phyloP scores from a whole-genome alignment of 1,284 basidiomycete species.

The Ustilago shanxiensis region DNA sequence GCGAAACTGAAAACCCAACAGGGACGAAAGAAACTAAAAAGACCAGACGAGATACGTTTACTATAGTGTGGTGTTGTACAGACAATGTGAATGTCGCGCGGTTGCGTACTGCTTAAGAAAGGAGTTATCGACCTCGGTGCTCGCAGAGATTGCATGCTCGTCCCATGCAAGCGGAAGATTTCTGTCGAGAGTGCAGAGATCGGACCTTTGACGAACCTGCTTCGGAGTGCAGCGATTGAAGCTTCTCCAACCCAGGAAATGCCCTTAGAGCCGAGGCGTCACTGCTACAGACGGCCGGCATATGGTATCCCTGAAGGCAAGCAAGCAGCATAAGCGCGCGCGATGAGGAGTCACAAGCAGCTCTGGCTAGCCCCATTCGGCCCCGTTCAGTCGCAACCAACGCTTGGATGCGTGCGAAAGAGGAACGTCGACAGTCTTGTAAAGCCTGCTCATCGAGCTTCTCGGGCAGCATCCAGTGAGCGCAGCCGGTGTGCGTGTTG shows the following conservation, averaged over 20 bases:
- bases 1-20: conserved; percentile 6
- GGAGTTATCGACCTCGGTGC: no score
- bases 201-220: no score
- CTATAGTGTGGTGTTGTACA: conserved; percentile 8
- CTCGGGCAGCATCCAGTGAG: no score
- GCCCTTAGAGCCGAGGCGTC: background rate
- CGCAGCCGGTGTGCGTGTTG: no score
- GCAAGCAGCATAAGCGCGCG: background rate
- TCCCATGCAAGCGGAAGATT: background rate
- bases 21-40: background rate
- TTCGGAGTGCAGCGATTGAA: no score
- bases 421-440: background rate
- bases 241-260: background rate
- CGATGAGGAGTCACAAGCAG: background rate
- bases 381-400: background rate
- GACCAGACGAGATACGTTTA: background rate
- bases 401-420: background rate
- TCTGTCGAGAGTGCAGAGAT: no score
- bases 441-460: background rate
- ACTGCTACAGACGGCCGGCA: no score
- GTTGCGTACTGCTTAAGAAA: background rate
- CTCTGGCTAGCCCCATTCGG: background rate
- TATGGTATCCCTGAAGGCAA: no score
- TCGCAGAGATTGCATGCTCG: no score
- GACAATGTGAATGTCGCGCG: background rate